These are phyloP conservation scores for Trametes coccinea DNA, from an alignment of 768 basidiomycete genomes.

Conservation along the genomic window DNA sequence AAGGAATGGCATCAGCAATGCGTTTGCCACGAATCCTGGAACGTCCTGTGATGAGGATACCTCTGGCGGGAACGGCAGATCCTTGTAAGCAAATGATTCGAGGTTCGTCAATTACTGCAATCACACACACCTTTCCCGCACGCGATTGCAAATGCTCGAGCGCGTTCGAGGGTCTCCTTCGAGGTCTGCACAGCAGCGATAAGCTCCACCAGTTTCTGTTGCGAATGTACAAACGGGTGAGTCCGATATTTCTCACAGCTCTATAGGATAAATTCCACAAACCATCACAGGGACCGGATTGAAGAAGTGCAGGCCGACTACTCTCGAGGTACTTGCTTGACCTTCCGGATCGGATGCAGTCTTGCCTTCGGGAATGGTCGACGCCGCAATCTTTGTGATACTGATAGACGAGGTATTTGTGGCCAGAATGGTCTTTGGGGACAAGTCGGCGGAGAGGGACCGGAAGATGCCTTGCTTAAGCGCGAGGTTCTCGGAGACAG, in stretches of 20 bases:
- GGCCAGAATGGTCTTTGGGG: conserved; percentile 79
- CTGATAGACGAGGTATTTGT: conserved; percentile 94
- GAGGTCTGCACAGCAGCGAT: conserved; percentile 93
- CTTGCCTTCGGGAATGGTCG: conserved; percentile 62
- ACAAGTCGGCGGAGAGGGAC: conserved; percentile 63
- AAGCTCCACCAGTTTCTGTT: conserved; percentile 86
- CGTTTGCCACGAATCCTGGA: conserved; percentile 94
- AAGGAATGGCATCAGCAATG: conserved; percentile 94
- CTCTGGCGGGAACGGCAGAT: conserved; percentile 46
- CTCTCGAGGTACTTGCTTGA: conserved; percentile 64
- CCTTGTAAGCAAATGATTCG: background rate
- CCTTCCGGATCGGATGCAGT: conserved; percentile 64
- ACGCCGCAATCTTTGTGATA: conserved; percentile 89
- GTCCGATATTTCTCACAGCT: background rate
- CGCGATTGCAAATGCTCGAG: conserved; percentile 79
- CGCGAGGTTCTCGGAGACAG: conserved; percentile 80
- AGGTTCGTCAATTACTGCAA: background rate
- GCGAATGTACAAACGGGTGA: background rate
- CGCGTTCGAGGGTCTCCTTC: conserved; percentile 67
- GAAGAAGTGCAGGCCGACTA: conserved; percentile 93
- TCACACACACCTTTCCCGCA: conserved; percentile 77
- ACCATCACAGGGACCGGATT: conserved; percentile 98
- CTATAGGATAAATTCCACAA: conserved; percentile 20
- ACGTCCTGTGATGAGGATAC: conserved; percentile 90
- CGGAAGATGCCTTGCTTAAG: conserved; percentile 81